phyloP scores from a whole-genome alignment of 1,284 basidiomycete species.

The Earliella scabrosa region DNA sequence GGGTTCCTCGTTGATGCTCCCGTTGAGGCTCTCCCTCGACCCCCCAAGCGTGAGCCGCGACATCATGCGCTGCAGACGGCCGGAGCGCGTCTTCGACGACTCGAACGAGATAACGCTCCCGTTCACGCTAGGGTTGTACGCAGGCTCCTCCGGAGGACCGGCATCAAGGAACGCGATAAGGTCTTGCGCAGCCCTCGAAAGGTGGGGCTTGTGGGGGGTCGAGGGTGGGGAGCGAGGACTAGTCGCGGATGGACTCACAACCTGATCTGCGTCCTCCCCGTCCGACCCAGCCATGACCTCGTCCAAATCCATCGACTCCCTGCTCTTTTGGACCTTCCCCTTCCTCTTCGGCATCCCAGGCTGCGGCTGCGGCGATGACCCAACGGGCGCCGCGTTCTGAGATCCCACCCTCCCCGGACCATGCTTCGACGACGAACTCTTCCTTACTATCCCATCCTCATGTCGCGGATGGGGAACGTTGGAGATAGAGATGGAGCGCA shows the following conservation, averaged over 20 bases:
- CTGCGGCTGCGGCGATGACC: constrained; percentile 7
- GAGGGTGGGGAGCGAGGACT: constrained; percentile 16
- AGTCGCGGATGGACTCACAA: not conserved
- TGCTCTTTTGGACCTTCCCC: constrained; percentile 54
- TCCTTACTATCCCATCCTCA: constrained; percentile 23
- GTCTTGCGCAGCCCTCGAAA: constrained; percentile 57
- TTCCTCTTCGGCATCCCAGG: constrained; percentile 39
- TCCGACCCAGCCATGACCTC: constrained; percentile 73
- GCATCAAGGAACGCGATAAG: constrained; percentile 70
- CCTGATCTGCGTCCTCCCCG: constrained; percentile 45
- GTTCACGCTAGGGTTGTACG: constrained; percentile 32
- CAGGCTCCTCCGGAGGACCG: constrained; percentile 53
- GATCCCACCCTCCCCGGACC: constrained; percentile 2
- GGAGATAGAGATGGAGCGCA: constrained; percentile 33
- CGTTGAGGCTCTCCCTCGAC: constrained; percentile 48
- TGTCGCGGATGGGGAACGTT: constrained; percentile 27
- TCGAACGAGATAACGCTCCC: constrained; percentile 41
- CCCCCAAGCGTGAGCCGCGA: constrained; percentile 68
- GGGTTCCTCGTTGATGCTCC: constrained; percentile 30
- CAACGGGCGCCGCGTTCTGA: constrained; percentile 17
- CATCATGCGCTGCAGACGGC: constrained; percentile 76
- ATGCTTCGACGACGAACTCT: constrained; percentile 7
- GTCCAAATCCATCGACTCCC: constrained; percentile 74
- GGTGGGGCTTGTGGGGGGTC: constrained; percentile 32
- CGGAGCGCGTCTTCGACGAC: constrained; percentile 46